Conservation (phyloP, 2,329 filamentous ascomycete species). For the Aureobasidium pullulans region DNA sequence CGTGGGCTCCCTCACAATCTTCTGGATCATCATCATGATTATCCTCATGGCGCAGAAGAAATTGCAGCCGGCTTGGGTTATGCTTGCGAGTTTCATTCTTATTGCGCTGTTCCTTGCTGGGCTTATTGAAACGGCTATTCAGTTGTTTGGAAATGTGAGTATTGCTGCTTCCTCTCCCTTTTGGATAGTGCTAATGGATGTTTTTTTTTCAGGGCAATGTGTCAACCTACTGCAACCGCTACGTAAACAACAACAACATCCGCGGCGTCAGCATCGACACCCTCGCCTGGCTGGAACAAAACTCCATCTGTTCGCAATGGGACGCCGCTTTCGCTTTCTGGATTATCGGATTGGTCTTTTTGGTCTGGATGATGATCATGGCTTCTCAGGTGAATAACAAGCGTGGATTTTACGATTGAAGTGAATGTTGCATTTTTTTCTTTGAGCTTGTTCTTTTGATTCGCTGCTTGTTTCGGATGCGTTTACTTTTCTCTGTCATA, state of each 20-base stretch:
- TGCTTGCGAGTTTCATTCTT: slow-evolving; percentile 54
- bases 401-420: slow-evolving; percentile 13
- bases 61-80: slow-evolving; percentile 52
- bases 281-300: slow-evolving; percentile 55
- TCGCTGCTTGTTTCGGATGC: not conserved
- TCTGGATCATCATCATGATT: slow-evolving; percentile 53
- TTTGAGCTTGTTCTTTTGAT: not conserved
- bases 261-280: slow-evolving; percentile 47
- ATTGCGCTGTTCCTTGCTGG: slow-evolving; percentile 55
- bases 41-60: slow-evolving; percentile 49
- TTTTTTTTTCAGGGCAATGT: slow-evolving; percentile 47
- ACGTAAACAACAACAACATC: slow-evolving; percentile 44
- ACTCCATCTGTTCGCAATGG: slow-evolving; percentile 58
- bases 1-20: slow-evolving; percentile 47
- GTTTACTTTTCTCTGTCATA: not conserved
- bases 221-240: slow-evolving; percentile 52
- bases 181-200: not conserved
- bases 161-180: not conserved
- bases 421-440: not conserved
- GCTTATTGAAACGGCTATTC: slow-evolving; percentile 55
- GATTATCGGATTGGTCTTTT: slow-evolving; percentile 55
- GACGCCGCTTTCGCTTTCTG: slow-evolving; percentile 57
- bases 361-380: slow-evolving; percentile 61
- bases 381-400: slow-evolving; percentile 23
- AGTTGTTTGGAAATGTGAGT: slow-evolving; percentile 46